Evolutionary conservation across 352 stramenopile species (phyloP).

Genomic region (Globisporangium nunn): DNA sequence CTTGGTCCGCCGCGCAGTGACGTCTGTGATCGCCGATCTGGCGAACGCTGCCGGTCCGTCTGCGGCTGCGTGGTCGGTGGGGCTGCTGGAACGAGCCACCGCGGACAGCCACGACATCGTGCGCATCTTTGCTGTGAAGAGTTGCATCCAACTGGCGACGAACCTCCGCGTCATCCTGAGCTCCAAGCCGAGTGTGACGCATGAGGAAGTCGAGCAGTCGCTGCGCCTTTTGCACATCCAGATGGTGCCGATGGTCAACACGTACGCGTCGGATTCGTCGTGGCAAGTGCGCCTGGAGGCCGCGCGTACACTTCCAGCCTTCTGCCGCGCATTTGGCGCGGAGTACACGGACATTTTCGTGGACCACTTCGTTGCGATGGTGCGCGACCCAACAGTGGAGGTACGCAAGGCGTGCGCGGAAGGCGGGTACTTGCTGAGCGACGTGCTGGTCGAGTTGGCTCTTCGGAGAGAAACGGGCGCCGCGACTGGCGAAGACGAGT

Average conservation of each 20-base stretch:
- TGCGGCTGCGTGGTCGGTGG: conserved; percentile 63
- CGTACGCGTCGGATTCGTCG: conserved; percentile 79
- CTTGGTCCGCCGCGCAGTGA: conserved; percentile 74
- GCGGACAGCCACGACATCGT: conserved; percentile 84
- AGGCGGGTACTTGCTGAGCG: conserved; percentile 50
- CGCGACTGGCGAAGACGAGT: neutral
- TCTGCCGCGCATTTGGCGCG: conserved; percentile 64
- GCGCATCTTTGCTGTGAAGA: conserved; percentile 82
- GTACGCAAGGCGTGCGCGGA: conserved; percentile 73
- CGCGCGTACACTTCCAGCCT: conserved; percentile 61
- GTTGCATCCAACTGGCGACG: conserved; percentile 64
- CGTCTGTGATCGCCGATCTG: conserved; percentile 76
- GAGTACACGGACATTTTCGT: conserved; percentile 85
- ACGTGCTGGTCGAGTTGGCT: conserved; percentile 47
- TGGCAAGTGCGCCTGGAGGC: conserved; percentile 85
- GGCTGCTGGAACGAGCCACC: conserved; percentile 74
- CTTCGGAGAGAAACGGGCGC: conserved; percentile 17
- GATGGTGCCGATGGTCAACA: conserved; percentile 86
- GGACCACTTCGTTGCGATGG: conserved; percentile 83
- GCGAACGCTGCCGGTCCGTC: conserved; percentile 40
- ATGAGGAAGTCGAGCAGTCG: conserved; percentile 36
- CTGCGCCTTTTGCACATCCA: conserved; percentile 69
- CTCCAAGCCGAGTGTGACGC: conserved; percentile 14
- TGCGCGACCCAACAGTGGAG: conserved; percentile 79
- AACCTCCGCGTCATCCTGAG: conserved; percentile 47